Evolutionary conservation across 202 grass and related monocot species (phyloP).

Genomic region (Setaria italica): DNA sequence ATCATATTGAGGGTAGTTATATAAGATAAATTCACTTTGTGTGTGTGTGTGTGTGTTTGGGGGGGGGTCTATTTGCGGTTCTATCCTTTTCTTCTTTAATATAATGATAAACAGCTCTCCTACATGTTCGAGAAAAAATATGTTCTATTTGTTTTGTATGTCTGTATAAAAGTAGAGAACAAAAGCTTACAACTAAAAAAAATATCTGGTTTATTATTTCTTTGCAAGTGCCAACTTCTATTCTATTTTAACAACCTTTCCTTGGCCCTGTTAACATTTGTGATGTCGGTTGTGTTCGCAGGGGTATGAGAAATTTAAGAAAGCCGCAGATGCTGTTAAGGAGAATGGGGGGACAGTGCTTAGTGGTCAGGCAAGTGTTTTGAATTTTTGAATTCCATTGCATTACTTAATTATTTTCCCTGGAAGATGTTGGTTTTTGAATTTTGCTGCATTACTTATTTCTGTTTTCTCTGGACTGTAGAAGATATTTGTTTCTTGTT

Average conservation of each 20-base stretch:
- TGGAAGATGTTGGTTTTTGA: conserved; percentile 16
- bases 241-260: neutral
- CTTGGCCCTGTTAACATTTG: conserved; percentile 19
- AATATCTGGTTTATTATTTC: conserved; percentile 5
- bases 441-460: neutral
- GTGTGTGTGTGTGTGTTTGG: neutral
- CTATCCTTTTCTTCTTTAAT: neutral
- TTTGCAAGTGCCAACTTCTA: neutral
- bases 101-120: neutral
- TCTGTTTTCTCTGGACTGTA: neutral
- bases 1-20: neutral
- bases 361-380: conserved; percentile 80
- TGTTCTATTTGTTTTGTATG: neutral
- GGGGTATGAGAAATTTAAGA: conserved; percentile 98
- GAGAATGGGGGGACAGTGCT: conserved; percentile 66
- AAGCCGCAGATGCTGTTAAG: conserved; percentile 85
- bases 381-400: conserved; percentile 13
- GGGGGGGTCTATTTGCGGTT: too few species aligned
- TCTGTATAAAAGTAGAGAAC: neutral
- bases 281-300: conserved; percentile 52
- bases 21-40: neutral
- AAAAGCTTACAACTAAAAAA: conserved; percentile 4
- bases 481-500: conserved; percentile 26
- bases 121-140: neutral
- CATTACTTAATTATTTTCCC: neutral